Evolutionary conservation across 441 rosid genomes (phyloP).

Genomic region (Viola pubescens): DNA sequence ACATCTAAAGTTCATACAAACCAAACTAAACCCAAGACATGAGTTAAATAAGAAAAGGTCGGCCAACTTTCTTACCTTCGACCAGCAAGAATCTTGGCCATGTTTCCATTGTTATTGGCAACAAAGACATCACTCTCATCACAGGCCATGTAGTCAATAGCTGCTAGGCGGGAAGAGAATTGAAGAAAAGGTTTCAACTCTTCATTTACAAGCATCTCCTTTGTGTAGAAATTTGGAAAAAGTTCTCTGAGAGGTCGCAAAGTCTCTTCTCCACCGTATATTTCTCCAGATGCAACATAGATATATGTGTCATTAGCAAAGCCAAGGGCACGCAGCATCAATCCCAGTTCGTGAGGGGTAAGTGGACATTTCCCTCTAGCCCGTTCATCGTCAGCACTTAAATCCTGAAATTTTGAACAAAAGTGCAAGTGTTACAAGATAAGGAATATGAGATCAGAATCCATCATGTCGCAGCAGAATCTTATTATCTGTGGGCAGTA

Average conservation of each 20-base stretch:
- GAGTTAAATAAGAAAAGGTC: neutral
- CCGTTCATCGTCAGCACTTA: conserved; percentile 79
- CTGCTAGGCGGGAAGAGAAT: conserved; percentile 88
- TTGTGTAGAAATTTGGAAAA: conserved; percentile 88
- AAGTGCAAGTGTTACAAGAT: conserved; percentile 10
- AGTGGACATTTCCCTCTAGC: conserved; percentile 96
- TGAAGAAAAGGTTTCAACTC: conserved; percentile 73
- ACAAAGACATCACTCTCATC: conserved; percentile 93
- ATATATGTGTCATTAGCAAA: conserved; percentile 74
- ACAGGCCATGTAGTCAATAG: conserved; percentile 81
- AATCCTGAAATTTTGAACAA: conserved; percentile 41
- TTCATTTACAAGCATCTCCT: conserved; percentile 79
- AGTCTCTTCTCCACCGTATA: conserved; percentile 93
- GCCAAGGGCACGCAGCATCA: conserved; percentile 93
- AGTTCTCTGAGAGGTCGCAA: conserved; percentile 74
- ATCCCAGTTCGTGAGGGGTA: conserved; percentile 92
- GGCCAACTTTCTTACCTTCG: conserved; percentile 59
- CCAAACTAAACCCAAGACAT: too few species aligned
- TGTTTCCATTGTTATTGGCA: conserved; percentile 93
- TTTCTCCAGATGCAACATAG: conserved; percentile 96
- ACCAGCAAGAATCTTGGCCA: conserved; percentile 98
- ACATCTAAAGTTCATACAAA: too few species aligned
- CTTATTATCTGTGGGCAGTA: neutral
- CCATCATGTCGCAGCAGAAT: conserved; percentile 2
- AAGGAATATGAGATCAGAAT: conserved; percentile 7